Base-by-base conservation (phyloP, 2,329 filamentous ascomycete species). In the Didymella glomerata region DNA sequence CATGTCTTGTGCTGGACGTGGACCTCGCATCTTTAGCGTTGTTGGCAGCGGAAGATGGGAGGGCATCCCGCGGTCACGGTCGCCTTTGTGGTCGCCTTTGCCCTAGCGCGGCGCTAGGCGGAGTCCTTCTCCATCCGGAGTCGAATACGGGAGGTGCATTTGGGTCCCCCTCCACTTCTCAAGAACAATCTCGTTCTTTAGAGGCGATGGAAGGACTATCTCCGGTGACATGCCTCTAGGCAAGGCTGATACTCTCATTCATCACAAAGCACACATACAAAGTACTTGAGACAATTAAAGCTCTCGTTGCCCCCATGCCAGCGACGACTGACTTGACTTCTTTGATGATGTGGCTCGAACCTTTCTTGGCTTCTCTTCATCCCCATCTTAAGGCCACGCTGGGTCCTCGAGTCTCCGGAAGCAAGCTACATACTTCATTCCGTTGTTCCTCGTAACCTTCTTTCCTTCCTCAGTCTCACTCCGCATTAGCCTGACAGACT, bases 391-490 rank as follows among this genome's bases (percentile, higher is more conserved):
- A 93, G 81, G 87, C 92, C 92, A 96, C 18, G 86, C 83, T 8
- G 92, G 93, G 80, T 97, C 90, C 72, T 90, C 88, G 62, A 89
- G 79, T 63, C 95, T 87, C 72, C 90, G 85, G 76, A 95, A 99
- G 48, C 96, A 86, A 40, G 93, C 94, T 47, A 98, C 90, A 79
- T 90, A 96, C 79, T 98, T 99, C 73, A 88, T 86, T 0, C 95
- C 95, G 41, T 91, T 87, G 79, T 98, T 97, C 74, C 95, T 86
- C 68, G 88, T 87, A 14, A 99, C 95, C 81, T 99, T 99, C 82
- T 97, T 97, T 32, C 93, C 92, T 81, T 99, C 96, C 77, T 99
- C 95, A 3, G 96, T 99, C 80, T 95, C 93, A 34, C 84, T 85
- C 71, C 81, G 84, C 91, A 95, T 96, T 53, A 90, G 82, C 56